Conservation (phyloP, 1,284 basidiomycete genomes). For the Ceratobasidium sp. region DNA sequence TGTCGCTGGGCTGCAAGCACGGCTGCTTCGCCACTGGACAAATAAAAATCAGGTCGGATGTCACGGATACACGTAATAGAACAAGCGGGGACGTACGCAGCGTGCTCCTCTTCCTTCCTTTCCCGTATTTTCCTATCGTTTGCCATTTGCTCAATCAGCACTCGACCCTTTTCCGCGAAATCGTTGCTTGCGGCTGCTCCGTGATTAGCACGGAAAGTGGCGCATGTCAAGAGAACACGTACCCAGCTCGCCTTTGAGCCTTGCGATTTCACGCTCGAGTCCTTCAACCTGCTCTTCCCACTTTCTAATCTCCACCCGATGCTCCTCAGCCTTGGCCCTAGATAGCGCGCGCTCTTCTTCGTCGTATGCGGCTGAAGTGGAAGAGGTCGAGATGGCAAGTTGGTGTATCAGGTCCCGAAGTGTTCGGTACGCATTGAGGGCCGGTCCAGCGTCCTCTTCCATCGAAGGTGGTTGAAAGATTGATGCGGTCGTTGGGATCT, state of each 20-base stretch:
- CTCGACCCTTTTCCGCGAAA: conserved; percentile 16
- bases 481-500: neutral
- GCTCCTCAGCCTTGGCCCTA: conserved; percentile 42
- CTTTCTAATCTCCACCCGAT: conserved; percentile 37
- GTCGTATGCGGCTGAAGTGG: conserved; percentile 47
- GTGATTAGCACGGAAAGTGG: no score
- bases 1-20: conserved; percentile 46
- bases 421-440: conserved; percentile 21
- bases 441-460: conserved; percentile 9
- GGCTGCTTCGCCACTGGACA: conserved; percentile 56
- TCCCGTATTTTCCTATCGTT: conserved; percentile 10
- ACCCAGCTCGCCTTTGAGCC: conserved; percentile 46
- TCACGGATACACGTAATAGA: no score
- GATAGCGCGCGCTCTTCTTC: conserved; percentile 56
- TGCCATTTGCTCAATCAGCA: conserved; percentile 31
- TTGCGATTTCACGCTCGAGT: conserved; percentile 44
- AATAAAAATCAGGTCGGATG: no score
- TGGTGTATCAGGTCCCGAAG: conserved; percentile 30
- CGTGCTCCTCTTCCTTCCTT: conserved; percentile 17
- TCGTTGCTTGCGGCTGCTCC: conserved; percentile 33
- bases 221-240: neutral
- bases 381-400: conserved; percentile 3
- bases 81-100: neutral
- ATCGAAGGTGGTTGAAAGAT: neutral
- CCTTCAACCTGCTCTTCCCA: conserved; percentile 40